These are phyloP conservation scores for Vanrija sp. DNA, from an alignment of 1,284 basidiomycete genomes.

Conservation along the genomic window DNA sequence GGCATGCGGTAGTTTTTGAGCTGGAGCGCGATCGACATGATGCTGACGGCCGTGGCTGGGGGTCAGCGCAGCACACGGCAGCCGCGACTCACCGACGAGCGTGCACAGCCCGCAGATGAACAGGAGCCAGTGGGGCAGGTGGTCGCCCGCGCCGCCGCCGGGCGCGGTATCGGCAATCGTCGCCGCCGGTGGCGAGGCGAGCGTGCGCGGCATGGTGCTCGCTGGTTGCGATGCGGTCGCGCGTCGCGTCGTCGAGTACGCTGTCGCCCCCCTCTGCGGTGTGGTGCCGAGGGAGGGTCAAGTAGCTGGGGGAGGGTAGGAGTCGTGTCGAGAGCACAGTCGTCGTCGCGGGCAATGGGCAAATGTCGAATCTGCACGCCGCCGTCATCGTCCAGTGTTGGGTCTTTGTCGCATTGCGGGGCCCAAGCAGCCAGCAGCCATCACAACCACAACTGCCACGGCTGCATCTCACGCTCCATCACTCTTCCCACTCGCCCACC, in stretches of 20 bases:
- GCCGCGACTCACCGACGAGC: constrained; percentile 35
- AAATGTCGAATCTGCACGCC: too few species aligned
- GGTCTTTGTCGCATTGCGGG: too few species aligned
- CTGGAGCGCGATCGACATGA: constrained; percentile 79
- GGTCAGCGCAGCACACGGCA: neutral
- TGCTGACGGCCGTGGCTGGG: constrained; percentile 69
- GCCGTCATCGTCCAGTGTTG: too few species aligned
- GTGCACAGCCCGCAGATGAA: constrained; percentile 45
- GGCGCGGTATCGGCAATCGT: constrained; percentile 7
- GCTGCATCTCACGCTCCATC: too few species aligned
- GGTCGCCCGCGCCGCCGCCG: constrained; percentile 37
- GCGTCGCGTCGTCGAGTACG: too few species aligned
- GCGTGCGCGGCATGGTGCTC: constrained; percentile 27
- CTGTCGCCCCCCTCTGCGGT: too few species aligned
- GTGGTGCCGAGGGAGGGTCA: constrained; percentile 8
- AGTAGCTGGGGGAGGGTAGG: neutral
- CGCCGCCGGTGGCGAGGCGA: constrained; percentile 17
- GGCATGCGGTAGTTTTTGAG: constrained; percentile 87
- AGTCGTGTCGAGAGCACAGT: too few species aligned
- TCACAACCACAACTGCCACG: too few species aligned
- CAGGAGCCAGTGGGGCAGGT: constrained; percentile 42
- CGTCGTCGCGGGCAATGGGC: too few species aligned
- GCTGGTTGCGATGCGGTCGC: too few species aligned
- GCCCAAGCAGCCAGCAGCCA: too few species aligned
- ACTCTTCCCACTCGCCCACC: too few species aligned